phyloP scores from a whole-genome alignment of 2,329 filamentous ascomycete species.

The Beauveria medogensis region DNA sequence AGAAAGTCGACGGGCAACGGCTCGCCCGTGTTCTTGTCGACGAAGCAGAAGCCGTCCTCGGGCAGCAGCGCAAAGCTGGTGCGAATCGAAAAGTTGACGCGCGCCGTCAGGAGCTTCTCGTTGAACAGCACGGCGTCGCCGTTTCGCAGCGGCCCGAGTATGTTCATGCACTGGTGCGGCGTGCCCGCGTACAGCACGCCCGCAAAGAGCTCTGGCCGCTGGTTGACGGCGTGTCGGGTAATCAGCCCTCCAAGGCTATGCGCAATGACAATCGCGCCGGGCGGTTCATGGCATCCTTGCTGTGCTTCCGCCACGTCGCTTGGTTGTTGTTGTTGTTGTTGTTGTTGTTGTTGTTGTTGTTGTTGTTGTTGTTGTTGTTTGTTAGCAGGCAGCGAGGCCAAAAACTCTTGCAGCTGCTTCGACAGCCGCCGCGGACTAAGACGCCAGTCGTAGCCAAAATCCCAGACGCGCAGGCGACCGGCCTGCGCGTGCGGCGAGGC shows the following conservation, averaged over 20 bases:
- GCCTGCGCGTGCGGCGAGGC: slow-evolving; percentile 64
- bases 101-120: slow-evolving; percentile 80
- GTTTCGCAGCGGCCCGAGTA: slow-evolving; percentile 79
- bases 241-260: slow-evolving; percentile 86
- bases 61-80: slow-evolving; percentile 81
- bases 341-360: slow-evolving; percentile 27
- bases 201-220: slow-evolving; percentile 74
- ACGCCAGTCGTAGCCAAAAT: slow-evolving; percentile 94
- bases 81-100: slow-evolving; percentile 86
- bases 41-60: slow-evolving; percentile 78
- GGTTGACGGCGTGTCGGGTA: slow-evolving; percentile 79
- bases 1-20: slow-evolving; percentile 81
- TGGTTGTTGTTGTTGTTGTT: too few relatives aligned
- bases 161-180: slow-evolving; percentile 82
- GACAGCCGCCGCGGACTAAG: slow-evolving; percentile 73
- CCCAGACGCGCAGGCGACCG: slow-evolving; percentile 70
- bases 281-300: slow-evolving; percentile 12
- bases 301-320: too few relatives aligned
- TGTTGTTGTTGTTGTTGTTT: slow-evolving; percentile 36
- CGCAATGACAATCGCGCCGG: slow-evolving; percentile 73
- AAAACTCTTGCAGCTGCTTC: slow-evolving; percentile 60
- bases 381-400: slow-evolving; percentile 60
- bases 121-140: slow-evolving; percentile 90
- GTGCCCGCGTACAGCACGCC: slow-evolving; percentile 81
- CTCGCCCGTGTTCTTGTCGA: slow-evolving; percentile 73